phyloP scores from a whole-genome alignment of 2,329 filamentous ascomycete species.

The Amylocarpus encephaloides region DNA sequence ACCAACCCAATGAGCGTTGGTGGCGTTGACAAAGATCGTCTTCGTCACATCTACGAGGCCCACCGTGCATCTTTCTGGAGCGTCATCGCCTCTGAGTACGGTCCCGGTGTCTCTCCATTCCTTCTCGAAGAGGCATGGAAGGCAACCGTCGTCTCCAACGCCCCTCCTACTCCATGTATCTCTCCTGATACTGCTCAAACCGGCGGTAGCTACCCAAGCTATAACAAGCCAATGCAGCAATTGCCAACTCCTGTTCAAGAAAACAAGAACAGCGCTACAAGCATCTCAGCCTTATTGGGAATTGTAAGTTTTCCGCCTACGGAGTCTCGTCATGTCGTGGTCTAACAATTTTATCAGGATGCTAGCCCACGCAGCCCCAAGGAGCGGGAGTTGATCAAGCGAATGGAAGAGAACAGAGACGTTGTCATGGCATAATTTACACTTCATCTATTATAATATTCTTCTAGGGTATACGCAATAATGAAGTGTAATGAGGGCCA shows the following conservation, averaged over 20 bases:
- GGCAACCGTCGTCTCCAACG: slow-evolving; percentile 32
- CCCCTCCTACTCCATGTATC: slow-evolving; percentile 31
- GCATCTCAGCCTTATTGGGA: slow-evolving; percentile 57
- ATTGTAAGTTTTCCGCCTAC: slow-evolving; percentile 32
- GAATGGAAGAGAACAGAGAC: slow-evolving; percentile 43
- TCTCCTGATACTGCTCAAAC: slow-evolving; percentile 26
- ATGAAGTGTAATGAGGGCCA: not conserved
- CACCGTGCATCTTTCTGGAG: slow-evolving; percentile 70
- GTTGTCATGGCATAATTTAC: slow-evolving; percentile 19
- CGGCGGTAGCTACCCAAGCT: slow-evolving; percentile 17
- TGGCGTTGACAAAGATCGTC: slow-evolving; percentile 51
- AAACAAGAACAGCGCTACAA: slow-evolving; percentile 36
- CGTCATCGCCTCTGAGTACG: slow-evolving; percentile 66
- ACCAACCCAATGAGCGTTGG: slow-evolving; percentile 34
- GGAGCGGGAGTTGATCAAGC: slow-evolving; percentile 51
- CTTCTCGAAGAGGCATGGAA: slow-evolving; percentile 65
- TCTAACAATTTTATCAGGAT: slow-evolving; percentile 32
- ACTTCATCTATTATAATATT: not conserved
- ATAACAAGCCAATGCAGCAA: slow-evolving; percentile 42
- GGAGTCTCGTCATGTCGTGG: not conserved
- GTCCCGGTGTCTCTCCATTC: slow-evolving; percentile 52
- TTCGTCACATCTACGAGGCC: slow-evolving; percentile 62
- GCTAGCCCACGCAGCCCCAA: slow-evolving; percentile 50
- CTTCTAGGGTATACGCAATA: not conserved
- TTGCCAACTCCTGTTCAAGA: slow-evolving; percentile 42